Percentiles rank a stretch among this genome's conserved stretches.
phyloP scores from a whole-genome alignment of 371 early-diverging fungal species.

The Mortierella sp. region DNA sequence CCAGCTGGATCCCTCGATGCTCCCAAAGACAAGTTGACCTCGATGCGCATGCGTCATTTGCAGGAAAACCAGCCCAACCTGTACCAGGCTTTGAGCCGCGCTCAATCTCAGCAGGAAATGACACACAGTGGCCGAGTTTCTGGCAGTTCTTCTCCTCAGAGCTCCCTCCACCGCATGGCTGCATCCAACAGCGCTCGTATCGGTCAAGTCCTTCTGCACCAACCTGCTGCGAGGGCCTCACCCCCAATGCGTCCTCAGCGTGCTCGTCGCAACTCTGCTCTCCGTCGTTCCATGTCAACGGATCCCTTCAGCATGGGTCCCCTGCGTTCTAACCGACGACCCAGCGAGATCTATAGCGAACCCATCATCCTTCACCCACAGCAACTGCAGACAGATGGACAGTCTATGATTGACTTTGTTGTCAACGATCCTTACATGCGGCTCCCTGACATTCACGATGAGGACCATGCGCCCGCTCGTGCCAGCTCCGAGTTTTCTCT shows the following conservation, averaged over 20 bases:
- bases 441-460: slow-evolving; percentile 19
- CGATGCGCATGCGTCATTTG: slow-evolving; percentile 31
- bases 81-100: slow-evolving; percentile 8
- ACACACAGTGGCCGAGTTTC: neutral
- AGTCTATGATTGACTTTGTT: slow-evolving; percentile 19
- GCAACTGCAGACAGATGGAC: slow-evolving; percentile 29
- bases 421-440: slow-evolving; percentile 24
- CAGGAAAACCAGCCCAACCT: slow-evolving; percentile 24
- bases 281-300: slow-evolving; percentile 41
- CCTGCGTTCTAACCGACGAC: slow-evolving; percentile 20
- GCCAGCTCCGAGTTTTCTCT: slow-evolving; percentile 45
- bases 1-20: slow-evolving; percentile 30
- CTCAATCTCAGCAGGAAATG: slow-evolving; percentile 28
- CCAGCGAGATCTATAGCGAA: slow-evolving; percentile 27
- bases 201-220: neutral
- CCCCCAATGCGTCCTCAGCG: slow-evolving; percentile 27
- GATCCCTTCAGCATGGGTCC: slow-evolving; percentile 20
- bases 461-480: slow-evolving; percentile 31
- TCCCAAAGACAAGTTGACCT: slow-evolving; percentile 29
- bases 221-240: slow-evolving; percentile 15
- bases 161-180: neutral
- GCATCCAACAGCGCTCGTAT: slow-evolving; percentile 13
- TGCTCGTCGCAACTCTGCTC: slow-evolving; percentile 28
- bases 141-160: slow-evolving; percentile 11
- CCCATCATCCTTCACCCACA: slow-evolving; percentile 20